Conservation (phyloP, 495 filamentous ascomycete species). For the Viridothelium virens region DNA sequence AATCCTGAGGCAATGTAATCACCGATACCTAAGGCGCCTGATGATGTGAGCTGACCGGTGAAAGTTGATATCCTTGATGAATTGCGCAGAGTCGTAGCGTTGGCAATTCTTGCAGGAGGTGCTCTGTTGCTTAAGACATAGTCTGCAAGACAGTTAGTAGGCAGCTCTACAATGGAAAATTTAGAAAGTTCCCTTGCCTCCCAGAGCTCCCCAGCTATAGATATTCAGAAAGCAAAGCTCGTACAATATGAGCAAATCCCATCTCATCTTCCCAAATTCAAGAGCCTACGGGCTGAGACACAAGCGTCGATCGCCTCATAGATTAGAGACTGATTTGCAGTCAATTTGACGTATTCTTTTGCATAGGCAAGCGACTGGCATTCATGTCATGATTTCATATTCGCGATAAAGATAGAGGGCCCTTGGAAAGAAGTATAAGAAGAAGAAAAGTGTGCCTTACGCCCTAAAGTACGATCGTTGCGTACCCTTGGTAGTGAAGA, state of each 20-base stretch:
- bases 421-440: background rate
- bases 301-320: background rate
- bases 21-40: background rate
- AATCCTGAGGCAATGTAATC: slow-evolving; percentile 2
- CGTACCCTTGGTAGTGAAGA: background rate
- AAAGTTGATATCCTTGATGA: background rate
- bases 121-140: background rate
- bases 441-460: background rate
- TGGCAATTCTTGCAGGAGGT: background rate
- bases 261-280: background rate
- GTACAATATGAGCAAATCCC: background rate
- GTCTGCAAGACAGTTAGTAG: background rate
- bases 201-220: background rate
- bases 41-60: background rate
- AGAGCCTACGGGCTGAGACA: background rate
- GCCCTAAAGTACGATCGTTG: background rate
- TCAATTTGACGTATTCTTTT: too few species aligned
- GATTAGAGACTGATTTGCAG: background rate
- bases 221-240: background rate
- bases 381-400: too few species aligned
- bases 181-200: background rate
- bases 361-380: too few species aligned
- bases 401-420: too few species aligned
- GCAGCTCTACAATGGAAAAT: background rate
- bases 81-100: background rate